Percentiles rank a stretch among this genome's conserved stretches.
Conservation (phyloP, 2,329 filamentous ascomycete species). For the Verruconis gallopava region DNA sequence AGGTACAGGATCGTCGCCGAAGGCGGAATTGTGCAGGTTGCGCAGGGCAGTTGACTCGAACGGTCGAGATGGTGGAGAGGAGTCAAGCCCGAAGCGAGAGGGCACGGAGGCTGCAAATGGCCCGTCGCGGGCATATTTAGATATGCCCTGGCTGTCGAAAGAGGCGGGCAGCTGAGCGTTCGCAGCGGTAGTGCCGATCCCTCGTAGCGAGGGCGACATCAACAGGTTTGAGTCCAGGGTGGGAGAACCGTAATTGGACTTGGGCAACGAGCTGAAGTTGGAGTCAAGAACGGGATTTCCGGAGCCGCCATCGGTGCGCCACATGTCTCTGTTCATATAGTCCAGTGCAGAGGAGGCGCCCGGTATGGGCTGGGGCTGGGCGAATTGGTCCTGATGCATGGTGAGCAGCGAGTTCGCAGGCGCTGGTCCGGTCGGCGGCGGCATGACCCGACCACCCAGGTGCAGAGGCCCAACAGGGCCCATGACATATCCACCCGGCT, state of each 20-base stretch:
- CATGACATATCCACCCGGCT: constrained; percentile 37
- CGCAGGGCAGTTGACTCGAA: constrained; percentile 52
- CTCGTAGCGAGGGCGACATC: constrained; percentile 59
- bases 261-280: constrained; percentile 44
- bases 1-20: constrained; percentile 59
- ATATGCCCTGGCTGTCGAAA: constrained; percentile 92
- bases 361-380: constrained; percentile 6
- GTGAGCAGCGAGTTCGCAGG: constrained; percentile 60
- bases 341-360: constrained; percentile 4
- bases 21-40: constrained; percentile 53
- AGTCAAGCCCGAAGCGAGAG: constrained; percentile 80
- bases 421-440: constrained; percentile 41
- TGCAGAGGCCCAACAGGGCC: constrained; percentile 34
- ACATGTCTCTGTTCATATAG: constrained; percentile 16
- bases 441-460: constrained; percentile 54
- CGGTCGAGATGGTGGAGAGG: constrained; percentile 58
- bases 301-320: constrained; percentile 30
- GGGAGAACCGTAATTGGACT: constrained; percentile 68
- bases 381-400: constrained; percentile 42
- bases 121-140: constrained; percentile 77
- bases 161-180: constrained; percentile 88
- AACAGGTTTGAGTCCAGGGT: constrained; percentile 60
- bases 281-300: constrained; percentile 44
- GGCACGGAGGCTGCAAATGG: constrained; percentile 88
- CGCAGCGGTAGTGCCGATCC: constrained; percentile 60